Conservation (phyloP, 2,329 filamentous ascomycete genomes). For the Neonectria hederae region DNA sequence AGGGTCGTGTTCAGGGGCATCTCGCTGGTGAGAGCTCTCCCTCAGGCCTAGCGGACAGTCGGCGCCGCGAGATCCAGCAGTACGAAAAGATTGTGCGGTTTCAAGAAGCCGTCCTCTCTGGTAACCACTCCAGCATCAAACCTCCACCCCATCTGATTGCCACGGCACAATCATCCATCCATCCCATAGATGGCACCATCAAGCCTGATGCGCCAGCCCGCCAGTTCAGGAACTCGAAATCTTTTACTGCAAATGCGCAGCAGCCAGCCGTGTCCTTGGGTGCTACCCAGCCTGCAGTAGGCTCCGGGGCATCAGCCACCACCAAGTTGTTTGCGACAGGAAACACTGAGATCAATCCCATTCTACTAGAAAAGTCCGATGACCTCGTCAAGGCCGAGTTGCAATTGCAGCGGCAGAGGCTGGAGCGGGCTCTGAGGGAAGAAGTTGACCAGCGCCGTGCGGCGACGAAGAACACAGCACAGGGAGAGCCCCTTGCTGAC, state of each 20-base stretch:
- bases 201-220: slow-evolving; percentile 23
- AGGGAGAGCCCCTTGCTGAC: slow-evolving; percentile 67
- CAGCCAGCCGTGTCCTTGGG: slow-evolving; percentile 31
- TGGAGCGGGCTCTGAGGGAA: slow-evolving; percentile 81
- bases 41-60: slow-evolving; percentile 52
- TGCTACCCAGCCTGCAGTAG: slow-evolving; percentile 5
- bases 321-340: slow-evolving; percentile 56
- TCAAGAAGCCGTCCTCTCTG: slow-evolving; percentile 82
- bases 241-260: slow-evolving; percentile 50
- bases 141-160: slow-evolving; percentile 54
- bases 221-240: slow-evolving; percentile 45
- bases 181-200: slow-evolving; percentile 37
- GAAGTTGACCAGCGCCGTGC: slow-evolving; percentile 73
- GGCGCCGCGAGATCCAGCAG: slow-evolving; percentile 69
- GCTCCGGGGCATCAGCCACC: slow-evolving; percentile 41
- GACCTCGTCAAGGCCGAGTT: slow-evolving; percentile 84
- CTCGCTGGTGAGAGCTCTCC: slow-evolving; percentile 33
- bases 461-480: slow-evolving; percentile 51
- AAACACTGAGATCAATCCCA: slow-evolving; percentile 79
- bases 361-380: slow-evolving; percentile 87
- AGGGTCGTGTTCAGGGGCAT: slow-evolving; percentile 33
- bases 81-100: slow-evolving; percentile 85
- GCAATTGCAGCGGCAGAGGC: slow-evolving; percentile 79
- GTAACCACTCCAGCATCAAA: slow-evolving; percentile 74
- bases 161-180: slow-evolving; percentile 31